phyloP scores from a whole-genome alignment of 2,329 filamentous ascomycete species.

The Trichoderma sp. region DNA sequence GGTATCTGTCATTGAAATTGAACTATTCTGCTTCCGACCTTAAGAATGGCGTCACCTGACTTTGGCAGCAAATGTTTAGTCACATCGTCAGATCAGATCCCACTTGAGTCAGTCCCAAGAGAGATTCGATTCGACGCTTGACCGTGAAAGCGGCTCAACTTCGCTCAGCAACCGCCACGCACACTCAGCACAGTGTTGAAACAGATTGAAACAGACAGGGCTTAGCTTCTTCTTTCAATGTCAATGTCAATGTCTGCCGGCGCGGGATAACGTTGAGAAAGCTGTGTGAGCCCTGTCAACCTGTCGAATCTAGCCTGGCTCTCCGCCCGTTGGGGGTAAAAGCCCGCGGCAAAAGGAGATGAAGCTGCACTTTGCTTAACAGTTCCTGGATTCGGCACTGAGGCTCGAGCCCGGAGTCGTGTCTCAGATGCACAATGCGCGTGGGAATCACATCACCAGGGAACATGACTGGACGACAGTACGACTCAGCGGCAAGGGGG shows the following conservation, averaged over 20 bases:
- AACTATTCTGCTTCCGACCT: neutral
- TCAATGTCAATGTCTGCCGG: neutral
- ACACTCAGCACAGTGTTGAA: neutral
- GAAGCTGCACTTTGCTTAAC: neutral
- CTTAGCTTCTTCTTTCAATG: neutral
- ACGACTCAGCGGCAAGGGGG: neutral
- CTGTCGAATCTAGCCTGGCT: neutral
- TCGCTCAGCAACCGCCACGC: neutral
- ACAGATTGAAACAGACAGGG: neutral
- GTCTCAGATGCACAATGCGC: neutral
- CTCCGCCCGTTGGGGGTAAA: neutral
- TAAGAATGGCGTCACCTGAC: neutral
- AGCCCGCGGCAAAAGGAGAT: neutral
- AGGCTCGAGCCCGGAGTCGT: neutral
- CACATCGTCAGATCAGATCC: neutral
- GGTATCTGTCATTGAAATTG: neutral
- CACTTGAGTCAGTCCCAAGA: neutral
- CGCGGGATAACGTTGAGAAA: neutral
- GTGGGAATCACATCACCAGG: neutral
- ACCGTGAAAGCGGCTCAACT: neutral
- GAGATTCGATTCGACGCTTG: neutral
- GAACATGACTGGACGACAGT: neutral
- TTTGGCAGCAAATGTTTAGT: neutral
- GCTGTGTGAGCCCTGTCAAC: neutral
- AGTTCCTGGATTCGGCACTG: neutral